These are phyloP conservation scores for Trichoderma endophyticum DNA, from an alignment of 2,329 filamentous ascomycete species.

Conservation along the genomic window DNA sequence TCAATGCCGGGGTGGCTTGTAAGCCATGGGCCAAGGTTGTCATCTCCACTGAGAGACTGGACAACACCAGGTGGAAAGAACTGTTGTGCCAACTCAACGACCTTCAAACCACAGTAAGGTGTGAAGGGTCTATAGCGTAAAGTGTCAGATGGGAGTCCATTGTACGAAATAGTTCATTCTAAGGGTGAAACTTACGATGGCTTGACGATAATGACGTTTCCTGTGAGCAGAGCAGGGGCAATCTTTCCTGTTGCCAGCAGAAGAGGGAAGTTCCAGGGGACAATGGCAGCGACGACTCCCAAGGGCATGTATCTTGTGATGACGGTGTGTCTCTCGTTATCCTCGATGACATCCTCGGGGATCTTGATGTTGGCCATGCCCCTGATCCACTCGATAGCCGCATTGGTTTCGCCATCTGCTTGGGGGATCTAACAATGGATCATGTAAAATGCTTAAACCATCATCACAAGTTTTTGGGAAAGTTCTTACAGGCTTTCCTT, in stretches of 20 bases:
- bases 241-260: slow-evolving; percentile 51
- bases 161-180: not conserved
- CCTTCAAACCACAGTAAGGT: slow-evolving; percentile 56
- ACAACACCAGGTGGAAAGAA: slow-evolving; percentile 62
- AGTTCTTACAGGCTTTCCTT: slow-evolving; percentile 26
- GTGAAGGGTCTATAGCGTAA: slow-evolving; percentile 42
- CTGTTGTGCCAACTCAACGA: slow-evolving; percentile 54
- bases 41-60: slow-evolving; percentile 59
- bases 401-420: slow-evolving; percentile 23
- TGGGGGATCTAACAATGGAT: not conserved
- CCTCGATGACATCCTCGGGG: slow-evolving; percentile 37
- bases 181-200: slow-evolving; percentile 36
- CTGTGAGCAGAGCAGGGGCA: slow-evolving; percentile 53
- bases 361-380: slow-evolving; percentile 31
- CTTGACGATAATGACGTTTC: slow-evolving; percentile 55
- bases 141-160: not conserved
- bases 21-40: slow-evolving; percentile 57
- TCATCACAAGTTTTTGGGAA: not conserved
- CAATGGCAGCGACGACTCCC: slow-evolving; percentile 44
- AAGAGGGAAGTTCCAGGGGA: slow-evolving; percentile 49
- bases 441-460: not conserved
- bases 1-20: slow-evolving; percentile 55
- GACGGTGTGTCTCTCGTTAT: slow-evolving; percentile 27
- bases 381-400: slow-evolving; percentile 27
- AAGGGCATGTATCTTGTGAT: slow-evolving; percentile 28